Base-by-base conservation (phyloP, 495 filamentous ascomycete genomes). In the Tuber magnatum region DNA sequence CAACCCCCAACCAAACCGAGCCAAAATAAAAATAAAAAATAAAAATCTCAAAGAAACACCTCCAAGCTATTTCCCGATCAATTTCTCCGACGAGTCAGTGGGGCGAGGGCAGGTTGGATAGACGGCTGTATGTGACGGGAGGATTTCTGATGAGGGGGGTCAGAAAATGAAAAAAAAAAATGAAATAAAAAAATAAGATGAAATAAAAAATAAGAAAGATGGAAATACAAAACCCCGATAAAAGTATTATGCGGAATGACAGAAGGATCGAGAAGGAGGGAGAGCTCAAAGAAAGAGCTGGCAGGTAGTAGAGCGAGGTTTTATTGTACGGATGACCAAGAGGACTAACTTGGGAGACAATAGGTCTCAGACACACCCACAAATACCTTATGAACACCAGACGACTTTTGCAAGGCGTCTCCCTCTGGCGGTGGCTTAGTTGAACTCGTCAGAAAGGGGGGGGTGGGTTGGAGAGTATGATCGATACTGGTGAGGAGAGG, bases 261-360 rank as follows among this genome's bases (percentile, higher is more conserved):
- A 65, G 56, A 65, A 1, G 56, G 56, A 65, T 32, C 16, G 28
- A 65, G 56, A 35, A 65, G 12, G 56, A 65, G 28, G 10, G 8
- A 20, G 28, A 20, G 28, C 9, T 28, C 1, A 12, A 35, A 16
- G 56, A 28, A 35, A 65, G 28, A 35, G 56, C 56, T 65, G 56
- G 56, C 18, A 65, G 56, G 56, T 65, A 20, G 56, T 35, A 20
- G 56, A 35, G n/a, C 56, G 32, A 65, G 56, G 56, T 65, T 35
- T 65, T 65, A 65, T 65, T 65, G 32, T 65, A 32, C 56, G 28
- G 28, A 65, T 65, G 56, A 65, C 56, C 56, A 65, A 65, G 56
- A 35, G 28, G 56, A 65, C 56, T 65, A 35, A 65, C 56, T 35
- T 35, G 8, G 16, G 32, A 35, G 56, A 65, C 35, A 1, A 65